These are phyloP conservation scores for Miamiensis avidus DNA, from an alignment of 169 alveolate species.

Conservation along the genomic window DNA sequence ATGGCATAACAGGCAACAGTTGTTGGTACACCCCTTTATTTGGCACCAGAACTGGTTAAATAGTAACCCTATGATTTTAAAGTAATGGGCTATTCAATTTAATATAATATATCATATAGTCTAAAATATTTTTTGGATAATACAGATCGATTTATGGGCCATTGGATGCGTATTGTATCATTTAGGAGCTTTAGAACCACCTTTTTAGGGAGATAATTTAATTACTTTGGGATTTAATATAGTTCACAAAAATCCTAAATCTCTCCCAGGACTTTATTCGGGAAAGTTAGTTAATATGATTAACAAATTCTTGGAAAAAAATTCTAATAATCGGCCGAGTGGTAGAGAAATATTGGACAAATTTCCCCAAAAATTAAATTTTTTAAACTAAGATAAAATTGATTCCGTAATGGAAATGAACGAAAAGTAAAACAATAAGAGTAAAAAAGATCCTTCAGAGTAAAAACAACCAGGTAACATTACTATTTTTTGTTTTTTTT, in stretches of 20 bases:
- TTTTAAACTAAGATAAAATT: background rate
- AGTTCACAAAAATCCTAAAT: slow-evolving; percentile 60
- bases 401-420: background rate
- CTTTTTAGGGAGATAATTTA: slow-evolving; percentile 83
- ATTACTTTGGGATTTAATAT: slow-evolving; percentile 76
- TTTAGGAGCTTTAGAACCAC: slow-evolving; percentile 77
- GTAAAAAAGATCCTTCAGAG: background rate
- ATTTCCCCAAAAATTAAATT: background rate
- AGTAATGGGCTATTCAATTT: slow-evolving; percentile 33
- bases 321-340: slow-evolving; percentile 63
- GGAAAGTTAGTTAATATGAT: slow-evolving; percentile 45
- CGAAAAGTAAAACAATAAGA: background rate
- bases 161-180: slow-evolving; percentile 82
- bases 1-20: slow-evolving; percentile 78
- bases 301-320: slow-evolving; percentile 53
- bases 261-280: slow-evolving; percentile 54
- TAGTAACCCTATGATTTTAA: slow-evolving; percentile 85
- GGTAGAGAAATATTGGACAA: slow-evolving; percentile 1
- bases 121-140: background rate
- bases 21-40: slow-evolving; percentile 89
- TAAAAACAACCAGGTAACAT: background rate
- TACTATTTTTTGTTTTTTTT: too few relatives aligned
- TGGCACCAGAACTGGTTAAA: slow-evolving; percentile 85
- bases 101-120: background rate
- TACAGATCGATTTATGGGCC: slow-evolving; percentile 82